Base-by-base conservation (phyloP, 352 stramenopile species). In the Phytophthora aleatoria region DNA sequence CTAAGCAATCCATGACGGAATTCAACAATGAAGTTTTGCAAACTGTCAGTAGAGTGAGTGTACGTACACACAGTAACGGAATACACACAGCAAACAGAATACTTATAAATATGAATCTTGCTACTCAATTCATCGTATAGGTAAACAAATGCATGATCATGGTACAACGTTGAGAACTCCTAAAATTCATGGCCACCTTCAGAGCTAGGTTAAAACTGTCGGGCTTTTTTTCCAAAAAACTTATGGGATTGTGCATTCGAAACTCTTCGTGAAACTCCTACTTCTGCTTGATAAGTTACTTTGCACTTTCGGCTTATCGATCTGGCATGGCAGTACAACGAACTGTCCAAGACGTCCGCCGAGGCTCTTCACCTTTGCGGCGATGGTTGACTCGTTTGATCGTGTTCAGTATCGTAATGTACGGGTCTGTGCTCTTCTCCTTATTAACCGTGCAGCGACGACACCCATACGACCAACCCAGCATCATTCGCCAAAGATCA, bases 371-470 rank as follows among this genome's bases (percentile, higher is more conserved):
- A 43, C 51, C 39, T 6, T 30, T 58, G n/a, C 63, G 57, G 10
- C 38, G 57, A 42, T 62, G 57, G 57, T 5, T 67, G 24, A 39
- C 31, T 8, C 43, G 50, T 16, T 27, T 67, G 24, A 43, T 71
- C 13, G 4, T 71, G 11, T 31, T 71, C n/a, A 55, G 20, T 35
- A 24, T 53, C n/a, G 5, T 61, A 6, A 33, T 67, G 36, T 71
- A 62, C 10, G 52, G 43, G 30, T 49, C 33, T 31, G 12, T 62
- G 10, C 36, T 71, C n/a, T 38, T 63, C 24, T 43, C 15, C 13
- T 61, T 67, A 10, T 61, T 38, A 26, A 7, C 41, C 20, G 44
- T 3, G 5, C 38, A 53, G n/a, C 24, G 27, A 3, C 30, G 35
- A 36, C 16, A 9, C n/a, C 3, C 20, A 11, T 35, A 36, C 5